A percentile compares a stretch with the other conserved stretches of the same genome.
phyloP scores from a whole-genome alignment of 75 land plant species.

The Picea sitchensis region DNA sequence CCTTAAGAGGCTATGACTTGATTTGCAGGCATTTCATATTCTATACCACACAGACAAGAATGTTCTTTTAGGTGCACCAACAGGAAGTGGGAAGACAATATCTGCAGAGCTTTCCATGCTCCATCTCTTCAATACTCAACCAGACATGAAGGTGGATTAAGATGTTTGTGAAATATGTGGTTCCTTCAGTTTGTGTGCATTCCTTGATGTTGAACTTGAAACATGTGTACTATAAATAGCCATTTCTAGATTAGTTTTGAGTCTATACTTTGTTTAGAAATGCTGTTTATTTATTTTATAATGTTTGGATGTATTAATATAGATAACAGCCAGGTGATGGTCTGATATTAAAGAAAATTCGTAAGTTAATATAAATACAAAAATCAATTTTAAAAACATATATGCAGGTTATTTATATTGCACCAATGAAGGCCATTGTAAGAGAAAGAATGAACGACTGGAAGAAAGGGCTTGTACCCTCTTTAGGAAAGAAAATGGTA shows the following conservation, averaged over 20 bases:
- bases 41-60: constrained; percentile 88
- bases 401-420: constrained; percentile 91
- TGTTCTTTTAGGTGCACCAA: constrained; percentile 94
- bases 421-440: constrained; percentile 96
- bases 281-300: neutral
- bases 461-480: constrained; percentile 67
- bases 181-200: too few species aligned
- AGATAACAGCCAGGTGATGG: neutral
- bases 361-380: neutral
- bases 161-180: too few species aligned
- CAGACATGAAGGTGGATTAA: too few species aligned
- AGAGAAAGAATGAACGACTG: constrained; percentile 97
- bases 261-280: too few species aligned
- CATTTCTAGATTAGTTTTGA: neutral
- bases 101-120: constrained; percentile 95
- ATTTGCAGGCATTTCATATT: constrained; percentile 17
- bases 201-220: too few species aligned
- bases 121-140: too few species aligned
- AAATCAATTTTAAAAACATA: neutral
- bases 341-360: too few species aligned
- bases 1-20: too few species aligned
- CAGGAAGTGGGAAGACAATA: constrained; percentile 99
- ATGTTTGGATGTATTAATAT: neutral
- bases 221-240: neutral
- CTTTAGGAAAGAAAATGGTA: constrained; percentile 88